Percentiles rank a stretch among this genome's conserved stretches.
Evolutionary conservation across 345 rosid genomes (phyloP).

Genomic region (Erodium maritimum): DNA sequence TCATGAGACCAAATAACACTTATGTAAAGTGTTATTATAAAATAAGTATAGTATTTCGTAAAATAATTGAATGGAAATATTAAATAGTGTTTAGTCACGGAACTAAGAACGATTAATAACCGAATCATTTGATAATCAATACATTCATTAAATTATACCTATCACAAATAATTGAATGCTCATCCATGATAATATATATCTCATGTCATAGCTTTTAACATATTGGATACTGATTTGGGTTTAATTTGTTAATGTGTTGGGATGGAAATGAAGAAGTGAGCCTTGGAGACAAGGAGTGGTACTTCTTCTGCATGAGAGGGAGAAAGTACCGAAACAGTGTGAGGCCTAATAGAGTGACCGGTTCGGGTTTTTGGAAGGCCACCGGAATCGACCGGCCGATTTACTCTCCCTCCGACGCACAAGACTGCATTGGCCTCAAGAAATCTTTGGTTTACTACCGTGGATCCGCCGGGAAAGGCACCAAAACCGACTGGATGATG

Average conservation of each 20-base stretch:
- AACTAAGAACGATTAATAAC: no score
- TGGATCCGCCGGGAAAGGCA: slow-evolving; percentile 72
- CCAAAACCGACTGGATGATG: slow-evolving; percentile 97
- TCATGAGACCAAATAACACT: no score
- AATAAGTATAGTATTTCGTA: no score
- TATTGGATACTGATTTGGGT: neutral
- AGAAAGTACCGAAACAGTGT: slow-evolving; percentile 72
- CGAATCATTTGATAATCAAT: no score
- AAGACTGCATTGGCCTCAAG: slow-evolving; percentile 61
- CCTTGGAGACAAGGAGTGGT: slow-evolving; percentile 56
- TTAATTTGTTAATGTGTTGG: neutral
- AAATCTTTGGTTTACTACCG: slow-evolving; percentile 65
- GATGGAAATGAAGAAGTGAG: slow-evolving; percentile 23
- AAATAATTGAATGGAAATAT: no score
- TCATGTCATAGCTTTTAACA: no score
- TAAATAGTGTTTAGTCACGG: no score
- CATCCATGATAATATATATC: no score
- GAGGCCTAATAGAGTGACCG: slow-evolving; percentile 71
- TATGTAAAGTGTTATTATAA: no score
- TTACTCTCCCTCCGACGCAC: slow-evolving; percentile 25
- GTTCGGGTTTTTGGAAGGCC: slow-evolving; percentile 87
- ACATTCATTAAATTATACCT: no score
- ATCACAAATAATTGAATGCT: no score
- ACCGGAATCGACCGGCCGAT: slow-evolving; percentile 76
- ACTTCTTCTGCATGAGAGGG: slow-evolving; percentile 71